Evolutionary conservation across 768 basidiomycete species (phyloP).

Genomic region (Suillus tomentosus): DNA sequence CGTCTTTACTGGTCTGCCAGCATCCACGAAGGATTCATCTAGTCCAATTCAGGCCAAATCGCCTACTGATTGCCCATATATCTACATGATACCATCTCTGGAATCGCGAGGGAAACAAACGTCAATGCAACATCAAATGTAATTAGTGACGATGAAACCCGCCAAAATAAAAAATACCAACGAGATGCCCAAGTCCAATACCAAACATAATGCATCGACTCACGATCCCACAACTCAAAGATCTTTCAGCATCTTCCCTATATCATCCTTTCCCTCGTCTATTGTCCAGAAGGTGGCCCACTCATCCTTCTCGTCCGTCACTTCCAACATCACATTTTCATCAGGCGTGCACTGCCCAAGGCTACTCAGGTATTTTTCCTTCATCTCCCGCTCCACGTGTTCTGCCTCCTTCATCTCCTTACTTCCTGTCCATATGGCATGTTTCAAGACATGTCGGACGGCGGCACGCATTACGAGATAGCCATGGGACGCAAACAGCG

Average conservation of each 20-base stretch:
- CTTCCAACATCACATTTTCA: constrained; percentile 16
- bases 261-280: constrained; percentile 77
- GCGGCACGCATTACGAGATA: constrained; percentile 66
- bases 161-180: not conserved
- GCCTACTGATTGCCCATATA: not conserved
- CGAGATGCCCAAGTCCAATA: not conserved
- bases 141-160: not conserved
- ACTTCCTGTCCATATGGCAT: constrained; percentile 76
- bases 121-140: too few relatives aligned
- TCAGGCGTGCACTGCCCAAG: constrained; percentile 25
- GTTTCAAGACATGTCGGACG: constrained; percentile 71
- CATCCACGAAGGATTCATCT: too few relatives aligned
- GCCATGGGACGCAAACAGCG: constrained; percentile 85
- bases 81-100: not conserved
- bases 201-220: constrained; percentile 1
- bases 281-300: constrained; percentile 61
- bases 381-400: constrained; percentile 55
- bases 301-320: constrained; percentile 21
- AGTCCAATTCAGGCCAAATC: not conserved
- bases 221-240: constrained; percentile 30
- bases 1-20: too few relatives aligned
- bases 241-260: constrained; percentile 65
- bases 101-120: not conserved
- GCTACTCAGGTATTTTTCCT: constrained; percentile 42
- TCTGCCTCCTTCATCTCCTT: constrained; percentile 62